Evolutionary conservation across 2,329 filamentous ascomycete species (phyloP).

Genomic region (Hypoxylon sp.): DNA sequence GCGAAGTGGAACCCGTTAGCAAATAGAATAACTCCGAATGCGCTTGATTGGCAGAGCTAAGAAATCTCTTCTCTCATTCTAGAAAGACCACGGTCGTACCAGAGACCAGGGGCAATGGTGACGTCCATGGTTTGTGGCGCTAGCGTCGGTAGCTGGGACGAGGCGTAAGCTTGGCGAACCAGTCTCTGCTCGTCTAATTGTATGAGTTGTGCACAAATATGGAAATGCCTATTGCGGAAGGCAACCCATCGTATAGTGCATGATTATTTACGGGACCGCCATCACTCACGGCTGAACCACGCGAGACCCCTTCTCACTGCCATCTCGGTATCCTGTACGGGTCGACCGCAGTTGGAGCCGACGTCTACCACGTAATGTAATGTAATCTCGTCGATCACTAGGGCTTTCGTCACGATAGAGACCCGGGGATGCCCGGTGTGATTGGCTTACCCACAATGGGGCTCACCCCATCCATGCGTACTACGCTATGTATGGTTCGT

Average conservation of each 20-base stretch:
- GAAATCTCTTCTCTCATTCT: constrained; percentile 45
- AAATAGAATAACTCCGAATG: constrained; percentile 35
- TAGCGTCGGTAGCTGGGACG: constrained; percentile 43
- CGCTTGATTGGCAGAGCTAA: constrained; percentile 39
- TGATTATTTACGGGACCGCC: constrained; percentile 25
- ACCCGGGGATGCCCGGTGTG: constrained; percentile 38
- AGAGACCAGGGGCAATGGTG: constrained; percentile 21
- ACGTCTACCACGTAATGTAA: constrained; percentile 40
- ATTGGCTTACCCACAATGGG: constrained; percentile 39
- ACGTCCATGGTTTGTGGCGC: constrained; percentile 32
- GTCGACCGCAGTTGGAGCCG: constrained; percentile 33
- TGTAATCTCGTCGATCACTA: constrained; percentile 43
- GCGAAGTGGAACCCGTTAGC: constrained; percentile 36
- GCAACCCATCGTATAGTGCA: constrained; percentile 7
- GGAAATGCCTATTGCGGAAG: constrained; percentile 25
- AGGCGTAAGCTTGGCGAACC: constrained; percentile 12
- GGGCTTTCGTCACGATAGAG: constrained; percentile 40
- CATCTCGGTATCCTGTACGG: constrained; percentile 36
- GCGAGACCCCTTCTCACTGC: constrained; percentile 23
- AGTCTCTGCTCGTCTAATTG: not conserved
- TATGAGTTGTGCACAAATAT: constrained; percentile 17
- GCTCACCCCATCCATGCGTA: constrained; percentile 27
- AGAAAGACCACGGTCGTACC: constrained; percentile 37
- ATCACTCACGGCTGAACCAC: constrained; percentile 28
- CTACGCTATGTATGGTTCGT: constrained; percentile 31